A percentile compares a stretch with the other conserved stretches of the same genome.
phyloP scores from a whole-genome alignment of 2,329 filamentous ascomycete genomes.

The Cladophialophora bantiana region DNA sequence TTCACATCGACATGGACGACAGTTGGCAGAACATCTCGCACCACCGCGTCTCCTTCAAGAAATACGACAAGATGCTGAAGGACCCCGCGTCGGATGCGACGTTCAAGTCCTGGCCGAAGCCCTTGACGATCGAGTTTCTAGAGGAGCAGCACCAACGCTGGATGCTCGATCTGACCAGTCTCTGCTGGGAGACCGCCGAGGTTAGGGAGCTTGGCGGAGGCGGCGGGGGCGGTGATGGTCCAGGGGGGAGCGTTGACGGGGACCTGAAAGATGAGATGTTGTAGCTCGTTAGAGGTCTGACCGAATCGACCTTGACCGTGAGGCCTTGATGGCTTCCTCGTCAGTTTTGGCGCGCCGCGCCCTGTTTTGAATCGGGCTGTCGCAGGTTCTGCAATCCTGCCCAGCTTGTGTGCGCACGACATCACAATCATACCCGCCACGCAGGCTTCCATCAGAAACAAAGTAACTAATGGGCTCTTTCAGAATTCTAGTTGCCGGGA shows the following conservation, averaged over 20 bases:
- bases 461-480: neutral
- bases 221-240: slow-evolving; percentile 17
- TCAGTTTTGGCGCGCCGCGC: neutral
- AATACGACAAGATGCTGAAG: slow-evolving; percentile 38
- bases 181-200: slow-evolving; percentile 39
- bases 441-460: neutral
- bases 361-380: slow-evolving; percentile 16
- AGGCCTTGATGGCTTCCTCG: too few relatives aligned
- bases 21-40: slow-evolving; percentile 41
- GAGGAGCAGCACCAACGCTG: slow-evolving; percentile 39
- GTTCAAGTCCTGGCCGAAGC: slow-evolving; percentile 40
- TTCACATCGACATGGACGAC: slow-evolving; percentile 42
- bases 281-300: slow-evolving; percentile 2
- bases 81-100: slow-evolving; percentile 34
- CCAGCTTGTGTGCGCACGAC: neutral
- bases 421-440: neutral
- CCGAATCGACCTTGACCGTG: too few relatives aligned
- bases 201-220: slow-evolving; percentile 38
- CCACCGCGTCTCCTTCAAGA: slow-evolving; percentile 39
- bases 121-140: slow-evolving; percentile 40
- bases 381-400: neutral
- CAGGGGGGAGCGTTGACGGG: slow-evolving; percentile 24
- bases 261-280: slow-evolving; percentile 35
- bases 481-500: neutral
- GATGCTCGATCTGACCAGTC: slow-evolving; percentile 37